These are phyloP conservation scores for Pseudisothecium myosuroides DNA, from an alignment of 225 moss, liverwort and hornwort species.

Conservation along the genomic window DNA sequence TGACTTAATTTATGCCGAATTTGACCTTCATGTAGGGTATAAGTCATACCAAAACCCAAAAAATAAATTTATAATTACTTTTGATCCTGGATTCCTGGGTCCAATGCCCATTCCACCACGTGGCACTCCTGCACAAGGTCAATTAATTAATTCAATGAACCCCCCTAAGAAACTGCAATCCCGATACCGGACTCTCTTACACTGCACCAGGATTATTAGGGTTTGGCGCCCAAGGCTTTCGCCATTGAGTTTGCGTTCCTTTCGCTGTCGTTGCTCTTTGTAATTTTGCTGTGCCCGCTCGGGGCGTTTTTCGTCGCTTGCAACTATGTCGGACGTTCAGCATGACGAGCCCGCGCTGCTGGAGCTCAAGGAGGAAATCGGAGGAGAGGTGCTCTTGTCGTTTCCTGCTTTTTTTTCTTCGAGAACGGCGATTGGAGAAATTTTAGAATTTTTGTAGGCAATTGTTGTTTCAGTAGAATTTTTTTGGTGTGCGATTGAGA, in stretches of 20 bases:
- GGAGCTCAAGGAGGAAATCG: constrained; percentile 65
- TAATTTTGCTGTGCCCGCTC: background rate
- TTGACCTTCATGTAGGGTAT: too few species aligned
- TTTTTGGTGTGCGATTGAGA: background rate
- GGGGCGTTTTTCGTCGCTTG: background rate
- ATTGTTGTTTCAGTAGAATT: background rate
- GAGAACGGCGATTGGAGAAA: background rate
- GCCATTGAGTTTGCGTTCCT: background rate
- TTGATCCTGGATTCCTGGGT: too few species aligned
- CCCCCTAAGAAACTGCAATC: background rate
- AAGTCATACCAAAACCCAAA: too few species aligned
- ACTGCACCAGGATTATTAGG: background rate
- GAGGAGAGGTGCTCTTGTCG: constrained; percentile 40
- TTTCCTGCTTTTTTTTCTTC: background rate
- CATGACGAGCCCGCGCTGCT: constrained; percentile 37
- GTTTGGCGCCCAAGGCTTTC: background rate
- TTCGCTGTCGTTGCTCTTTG: background rate
- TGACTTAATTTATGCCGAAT: too few species aligned
- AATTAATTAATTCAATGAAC: background rate
- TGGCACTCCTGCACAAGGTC: too few species aligned
- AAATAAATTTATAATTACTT: too few species aligned
- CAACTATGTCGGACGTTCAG: constrained; percentile 60
- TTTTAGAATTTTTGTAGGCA: background rate
- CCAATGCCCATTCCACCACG: too few species aligned
- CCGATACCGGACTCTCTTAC: background rate